Evolutionary conservation across 2,329 filamentous ascomycete species (phyloP).

Genomic region (Hymenoscyphus albidus): DNA sequence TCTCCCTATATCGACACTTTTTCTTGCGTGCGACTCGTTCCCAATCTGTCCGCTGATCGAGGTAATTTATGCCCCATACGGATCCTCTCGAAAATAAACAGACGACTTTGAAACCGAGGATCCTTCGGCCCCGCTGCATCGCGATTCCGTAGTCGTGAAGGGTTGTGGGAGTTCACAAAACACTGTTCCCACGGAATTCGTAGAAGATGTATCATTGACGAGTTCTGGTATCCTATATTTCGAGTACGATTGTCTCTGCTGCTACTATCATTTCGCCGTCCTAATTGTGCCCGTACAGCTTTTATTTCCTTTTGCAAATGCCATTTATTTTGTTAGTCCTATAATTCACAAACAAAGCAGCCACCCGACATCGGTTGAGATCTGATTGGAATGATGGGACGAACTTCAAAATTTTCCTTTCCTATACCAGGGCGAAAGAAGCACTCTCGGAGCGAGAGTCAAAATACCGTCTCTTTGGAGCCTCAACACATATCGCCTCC

Average conservation of each 20-base stretch:
- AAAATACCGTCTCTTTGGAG: slow-evolving; percentile 11
- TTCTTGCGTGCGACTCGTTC: neutral
- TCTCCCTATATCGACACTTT: neutral
- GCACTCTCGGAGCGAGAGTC: slow-evolving; percentile 14
- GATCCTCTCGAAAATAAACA: slow-evolving; percentile 2
- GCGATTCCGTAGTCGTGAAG: neutral
- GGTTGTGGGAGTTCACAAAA: slow-evolving; percentile 11
- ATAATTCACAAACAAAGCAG: neutral
- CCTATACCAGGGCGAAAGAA: slow-evolving; percentile 34
- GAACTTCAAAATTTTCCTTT: slow-evolving; percentile 37
- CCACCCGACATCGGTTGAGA: slow-evolving; percentile 2
- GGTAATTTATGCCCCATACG: neutral
- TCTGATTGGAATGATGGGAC: slow-evolving; percentile 30
- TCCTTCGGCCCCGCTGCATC: neutral
- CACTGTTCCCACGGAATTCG: slow-evolving; percentile 5
- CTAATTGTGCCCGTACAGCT: neutral
- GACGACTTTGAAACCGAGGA: neutral
- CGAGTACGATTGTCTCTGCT: slow-evolving; percentile 10
- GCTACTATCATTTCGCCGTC: neutral
- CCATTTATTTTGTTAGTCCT: neutral
- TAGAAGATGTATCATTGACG: slow-evolving; percentile 18
- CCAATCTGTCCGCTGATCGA: neutral
- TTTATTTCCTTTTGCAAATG: slow-evolving; percentile 9
- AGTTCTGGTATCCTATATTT: slow-evolving; percentile 13
- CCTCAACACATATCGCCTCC: slow-evolving; percentile 3